A percentile compares a stretch with the other conserved stretches of the same genome.
phyloP scores from a whole-genome alignment of 495 filamentous ascomycete species.

The Trichodelitschia bisporula region DNA sequence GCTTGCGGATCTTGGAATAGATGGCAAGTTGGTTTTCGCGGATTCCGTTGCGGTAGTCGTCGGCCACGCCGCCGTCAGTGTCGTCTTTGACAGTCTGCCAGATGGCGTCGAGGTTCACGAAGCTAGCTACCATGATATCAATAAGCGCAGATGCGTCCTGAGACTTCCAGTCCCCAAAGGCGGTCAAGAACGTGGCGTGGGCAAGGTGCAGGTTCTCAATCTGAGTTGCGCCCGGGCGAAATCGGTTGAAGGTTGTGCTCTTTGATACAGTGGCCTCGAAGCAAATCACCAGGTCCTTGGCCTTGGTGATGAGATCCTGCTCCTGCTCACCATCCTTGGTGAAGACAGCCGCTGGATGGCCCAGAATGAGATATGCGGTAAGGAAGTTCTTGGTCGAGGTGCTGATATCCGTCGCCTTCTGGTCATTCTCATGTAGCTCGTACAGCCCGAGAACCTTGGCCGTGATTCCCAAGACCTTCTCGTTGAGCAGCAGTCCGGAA shows the following conservation, averaged over 20 bases:
- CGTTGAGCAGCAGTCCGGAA: conserved; percentile 47
- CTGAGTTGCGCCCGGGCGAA: conserved; percentile 16
- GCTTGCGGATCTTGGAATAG: conserved; percentile 66
- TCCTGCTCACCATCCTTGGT: conserved; percentile 63
- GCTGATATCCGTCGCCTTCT: conserved; percentile 38
- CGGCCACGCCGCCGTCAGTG: conserved; percentile 56
- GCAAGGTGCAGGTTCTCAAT: conserved; percentile 36
- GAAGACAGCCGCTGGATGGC: conserved; percentile 75
- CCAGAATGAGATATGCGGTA: conserved; percentile 77
- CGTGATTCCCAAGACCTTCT: conserved; percentile 43
- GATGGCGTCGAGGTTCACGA: conserved; percentile 83
- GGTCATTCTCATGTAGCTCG: conserved; percentile 44
- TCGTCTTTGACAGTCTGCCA: conserved; percentile 93
- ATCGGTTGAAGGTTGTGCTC: conserved; percentile 13
- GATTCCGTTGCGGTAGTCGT: conserved; percentile 81
- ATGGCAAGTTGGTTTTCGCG: conserved; percentile 79
- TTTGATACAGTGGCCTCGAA: conserved; percentile 57
- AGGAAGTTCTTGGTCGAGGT: conserved; percentile 73
- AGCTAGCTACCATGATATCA: conserved; percentile 87
- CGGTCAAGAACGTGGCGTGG: conserved; percentile 66
- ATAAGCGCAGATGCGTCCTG: conserved; percentile 74
- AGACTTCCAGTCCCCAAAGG: conserved; percentile 87
- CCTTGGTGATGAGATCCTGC: conserved; percentile 74
- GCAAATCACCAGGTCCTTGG: conserved; percentile 54
- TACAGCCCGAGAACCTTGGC: conserved; percentile 51